Percentiles rank a stretch among this genome's conserved stretches.
Conservation (phyloP, 2,329 filamentous ascomycete species). For the Pseudovirgaria hyperparasitica region DNA sequence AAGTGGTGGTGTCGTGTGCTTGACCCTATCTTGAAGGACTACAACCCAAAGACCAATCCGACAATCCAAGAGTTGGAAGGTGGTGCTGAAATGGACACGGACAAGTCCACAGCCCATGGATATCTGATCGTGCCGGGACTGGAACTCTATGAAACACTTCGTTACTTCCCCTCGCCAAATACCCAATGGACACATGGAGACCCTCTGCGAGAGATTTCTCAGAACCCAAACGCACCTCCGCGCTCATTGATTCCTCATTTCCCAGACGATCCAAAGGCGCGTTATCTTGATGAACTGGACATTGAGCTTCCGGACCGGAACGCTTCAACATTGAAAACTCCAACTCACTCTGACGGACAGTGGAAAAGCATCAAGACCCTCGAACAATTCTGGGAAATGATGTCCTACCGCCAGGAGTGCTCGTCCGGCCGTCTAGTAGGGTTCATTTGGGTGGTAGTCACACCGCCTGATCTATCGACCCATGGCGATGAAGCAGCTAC, state of each 20-base stretch:
- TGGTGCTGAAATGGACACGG: slow-evolving; percentile 13
- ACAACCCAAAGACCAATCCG: slow-evolving; percentile 24
- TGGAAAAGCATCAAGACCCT: slow-evolving; percentile 79
- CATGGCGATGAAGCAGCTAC: slow-evolving; percentile 19
- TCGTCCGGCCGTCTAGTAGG: slow-evolving; percentile 85
- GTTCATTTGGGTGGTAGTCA: slow-evolving; percentile 85
- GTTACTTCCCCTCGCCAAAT: slow-evolving; percentile 53
- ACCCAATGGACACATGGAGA: slow-evolving; percentile 48
- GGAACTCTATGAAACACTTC: slow-evolving; percentile 66
- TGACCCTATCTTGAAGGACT: slow-evolving; percentile 54
- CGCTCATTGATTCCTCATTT: slow-evolving; percentile 81
- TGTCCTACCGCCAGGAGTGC: slow-evolving; percentile 93
- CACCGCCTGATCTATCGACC: slow-evolving; percentile 38
- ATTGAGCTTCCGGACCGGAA: slow-evolving; percentile 55
- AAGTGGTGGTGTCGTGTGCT: slow-evolving; percentile 92
- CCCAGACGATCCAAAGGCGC: slow-evolving; percentile 88
- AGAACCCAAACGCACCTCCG: slow-evolving; percentile 55
- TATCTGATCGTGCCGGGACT: slow-evolving; percentile 83
- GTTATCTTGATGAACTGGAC: slow-evolving; percentile 80
- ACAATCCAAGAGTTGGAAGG: slow-evolving; percentile 16
- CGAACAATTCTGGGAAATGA: slow-evolving; percentile 97
- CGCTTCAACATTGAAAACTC: slow-evolving; percentile 20
- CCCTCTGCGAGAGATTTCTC: slow-evolving; percentile 61
- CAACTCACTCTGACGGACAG: slow-evolving; percentile 44
- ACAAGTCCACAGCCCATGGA: slow-evolving; percentile 41